Base-by-base conservation (phyloP, 371 early-diverging fungal genomes). In the Mucor circinelloides region DNA sequence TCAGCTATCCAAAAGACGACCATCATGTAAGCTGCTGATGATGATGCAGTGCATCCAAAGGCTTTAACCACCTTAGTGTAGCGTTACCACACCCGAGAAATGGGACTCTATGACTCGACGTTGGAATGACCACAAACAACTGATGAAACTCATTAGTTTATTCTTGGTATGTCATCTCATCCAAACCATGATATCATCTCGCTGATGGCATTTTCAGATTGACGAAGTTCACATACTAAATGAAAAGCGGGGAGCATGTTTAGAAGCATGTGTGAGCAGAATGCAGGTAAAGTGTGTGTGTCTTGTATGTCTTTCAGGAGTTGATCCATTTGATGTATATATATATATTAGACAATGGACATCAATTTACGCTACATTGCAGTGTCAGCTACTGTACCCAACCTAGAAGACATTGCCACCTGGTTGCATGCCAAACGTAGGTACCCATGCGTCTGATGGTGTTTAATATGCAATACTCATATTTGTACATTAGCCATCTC, bases 381-480 rank as follows among this genome's bases (percentile, higher is more conserved):
- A 9, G 74, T 97, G 2, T 92, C 93, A 15, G 97, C 97, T 1
- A 95, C 96, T 0, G 85, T 95, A 12, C 96, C 98, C 0, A 97
- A 97, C 75, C 67, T 93, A 5, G 72, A 81, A 4, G 95, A 95
- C 71, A 84, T 97, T 42, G 93, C 91, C 0, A 69, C 71, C 2
- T 94, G 95, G 95, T 73, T 88, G 1, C 58, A 72, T 15, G 82
- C 77, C 69, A 73, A 76, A 42, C 70, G 83, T 74, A 74, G 63
- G 64, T 72, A 67, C 8, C 1, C 13, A 4, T 36, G 58, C 10
- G 13, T 4, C 30, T 21, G 17, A 61, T 30, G 44, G 36, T 36
- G 36, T 12, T 13, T 4, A 9, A 9, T 34, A n/a, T 34, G 34
- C 9, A 9, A 1, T 34, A 9, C 6, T 36, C 36, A 36, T 13